Evolutionary conservation across 2,329 filamentous ascomycete species (phyloP).

Genomic region (Alternaria panax): DNA sequence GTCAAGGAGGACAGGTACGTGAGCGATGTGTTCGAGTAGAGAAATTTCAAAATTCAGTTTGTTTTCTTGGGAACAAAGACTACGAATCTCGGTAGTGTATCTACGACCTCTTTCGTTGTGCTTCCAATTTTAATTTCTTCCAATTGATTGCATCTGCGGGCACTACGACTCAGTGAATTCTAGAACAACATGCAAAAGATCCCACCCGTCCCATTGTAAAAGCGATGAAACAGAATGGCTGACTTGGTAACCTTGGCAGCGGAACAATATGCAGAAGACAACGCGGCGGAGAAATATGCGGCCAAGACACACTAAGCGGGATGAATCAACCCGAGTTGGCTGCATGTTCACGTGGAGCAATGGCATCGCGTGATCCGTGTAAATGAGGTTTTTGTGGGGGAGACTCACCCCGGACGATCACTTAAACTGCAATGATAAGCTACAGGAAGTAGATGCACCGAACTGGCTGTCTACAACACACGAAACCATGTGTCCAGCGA

Average conservation of each 20-base stretch:
- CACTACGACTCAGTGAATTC: background rate
- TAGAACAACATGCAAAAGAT: background rate
- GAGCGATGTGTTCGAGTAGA: constrained; percentile 14
- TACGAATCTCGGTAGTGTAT: background rate
- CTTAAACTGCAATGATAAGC: background rate
- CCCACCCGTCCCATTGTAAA: background rate
- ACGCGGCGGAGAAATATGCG: constrained; percentile 5
- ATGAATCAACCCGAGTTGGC: constrained; percentile 3
- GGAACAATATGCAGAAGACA: background rate
- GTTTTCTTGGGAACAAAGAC: background rate
- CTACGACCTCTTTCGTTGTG: background rate
- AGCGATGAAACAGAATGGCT: background rate
- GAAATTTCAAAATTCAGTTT: background rate
- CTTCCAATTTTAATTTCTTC: background rate
- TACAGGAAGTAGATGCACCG: background rate
- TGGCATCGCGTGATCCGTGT: background rate
- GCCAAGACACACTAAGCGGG: constrained; percentile 3
- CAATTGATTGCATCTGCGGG: background rate
- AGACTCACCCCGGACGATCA: constrained; percentile 1
- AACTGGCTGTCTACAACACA: background rate
- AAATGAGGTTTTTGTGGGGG: background rate
- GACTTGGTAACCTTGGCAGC: constrained; percentile 7
- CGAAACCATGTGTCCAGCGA: background rate
- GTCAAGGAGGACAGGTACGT: constrained; percentile 14
- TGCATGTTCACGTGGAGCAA: background rate